phyloP scores from a whole-genome alignment of 2,329 filamentous ascomycete species.

The Lecanosticta acicola region DNA sequence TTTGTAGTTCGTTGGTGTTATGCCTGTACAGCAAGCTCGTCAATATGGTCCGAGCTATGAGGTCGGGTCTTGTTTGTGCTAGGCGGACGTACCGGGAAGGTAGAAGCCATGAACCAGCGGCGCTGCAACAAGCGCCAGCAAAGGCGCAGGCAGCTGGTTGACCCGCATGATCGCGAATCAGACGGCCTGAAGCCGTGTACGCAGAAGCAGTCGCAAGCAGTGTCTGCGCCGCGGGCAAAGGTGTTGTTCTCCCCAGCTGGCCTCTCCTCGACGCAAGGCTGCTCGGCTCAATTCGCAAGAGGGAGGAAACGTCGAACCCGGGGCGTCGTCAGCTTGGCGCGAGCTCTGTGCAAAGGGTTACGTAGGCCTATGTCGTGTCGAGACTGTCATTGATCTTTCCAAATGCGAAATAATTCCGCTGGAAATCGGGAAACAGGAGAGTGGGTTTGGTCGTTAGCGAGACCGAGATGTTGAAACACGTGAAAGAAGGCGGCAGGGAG shows the following conservation, averaged over 20 bases:
- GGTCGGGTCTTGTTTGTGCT: neutral
- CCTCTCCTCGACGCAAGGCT: neutral
- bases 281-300: neutral
- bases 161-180: slow-evolving; percentile 3
- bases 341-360: neutral
- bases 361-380: neutral
- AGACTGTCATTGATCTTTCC: neutral
- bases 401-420: neutral
- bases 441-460: neutral
- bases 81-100: slow-evolving; percentile 64
- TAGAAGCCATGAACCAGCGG: slow-evolving; percentile 58
- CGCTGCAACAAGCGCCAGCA: slow-evolving; percentile 26
- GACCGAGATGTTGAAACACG: neutral
- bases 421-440: neutral
- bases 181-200: neutral
- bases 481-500: neutral
- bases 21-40: slow-evolving; percentile 33
- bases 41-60: neutral
- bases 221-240: neutral
- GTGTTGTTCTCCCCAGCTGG: neutral
- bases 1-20: slow-evolving; percentile 89
- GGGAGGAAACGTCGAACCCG: neutral
- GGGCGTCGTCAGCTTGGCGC: slow-evolving; percentile 7
- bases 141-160: slow-evolving; percentile 17
- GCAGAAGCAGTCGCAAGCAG: neutral